A percentile compares a stretch with the other conserved stretches of the same genome.
Conservation (phyloP, 2,329 filamentous ascomycete species). For the Cytospora chrysosperma region DNA sequence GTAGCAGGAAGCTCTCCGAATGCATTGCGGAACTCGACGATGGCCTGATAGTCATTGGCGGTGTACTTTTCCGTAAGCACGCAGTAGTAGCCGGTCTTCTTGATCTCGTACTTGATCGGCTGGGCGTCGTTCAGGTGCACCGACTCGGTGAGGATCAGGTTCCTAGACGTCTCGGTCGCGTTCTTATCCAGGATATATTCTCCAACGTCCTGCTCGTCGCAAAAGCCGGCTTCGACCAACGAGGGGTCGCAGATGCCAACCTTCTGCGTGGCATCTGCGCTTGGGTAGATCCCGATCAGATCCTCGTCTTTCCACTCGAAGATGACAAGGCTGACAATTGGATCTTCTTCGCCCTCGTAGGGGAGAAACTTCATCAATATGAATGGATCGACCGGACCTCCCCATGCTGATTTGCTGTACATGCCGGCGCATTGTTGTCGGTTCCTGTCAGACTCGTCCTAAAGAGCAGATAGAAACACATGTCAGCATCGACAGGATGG, state of each 20-base stretch:
- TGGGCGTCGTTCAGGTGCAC: constrained; percentile 75
- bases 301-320: constrained; percentile 91
- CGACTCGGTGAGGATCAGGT: constrained; percentile 73
- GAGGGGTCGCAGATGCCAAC: constrained; percentile 70
- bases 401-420: constrained; percentile 90
- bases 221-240: constrained; percentile 67
- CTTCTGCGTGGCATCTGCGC: constrained; percentile 46
- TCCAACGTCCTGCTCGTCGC: constrained; percentile 75
- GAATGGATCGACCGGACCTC: constrained; percentile 82
- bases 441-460: constrained; percentile 77
- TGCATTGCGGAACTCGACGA: constrained; percentile 91
- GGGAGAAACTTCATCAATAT: constrained; percentile 80
- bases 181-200: constrained; percentile 80
- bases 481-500: constrained; percentile 13
- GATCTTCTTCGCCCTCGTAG: constrained; percentile 62
- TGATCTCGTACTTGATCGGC: constrained; percentile 77
- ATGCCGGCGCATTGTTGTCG: constrained; percentile 84
- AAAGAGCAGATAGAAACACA: constrained; percentile 10
- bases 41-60: constrained; percentile 68
- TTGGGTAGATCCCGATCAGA: constrained; percentile 69
- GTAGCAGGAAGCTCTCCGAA: constrained; percentile 94
- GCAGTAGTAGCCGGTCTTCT: constrained; percentile 95
- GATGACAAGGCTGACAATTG: constrained; percentile 78
- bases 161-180: constrained; percentile 68
- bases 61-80: constrained; percentile 75